Evolutionary conservation across 202 grass and related monocot genomes (phyloP).

Genomic region (Elaeis oleifera): DNA sequence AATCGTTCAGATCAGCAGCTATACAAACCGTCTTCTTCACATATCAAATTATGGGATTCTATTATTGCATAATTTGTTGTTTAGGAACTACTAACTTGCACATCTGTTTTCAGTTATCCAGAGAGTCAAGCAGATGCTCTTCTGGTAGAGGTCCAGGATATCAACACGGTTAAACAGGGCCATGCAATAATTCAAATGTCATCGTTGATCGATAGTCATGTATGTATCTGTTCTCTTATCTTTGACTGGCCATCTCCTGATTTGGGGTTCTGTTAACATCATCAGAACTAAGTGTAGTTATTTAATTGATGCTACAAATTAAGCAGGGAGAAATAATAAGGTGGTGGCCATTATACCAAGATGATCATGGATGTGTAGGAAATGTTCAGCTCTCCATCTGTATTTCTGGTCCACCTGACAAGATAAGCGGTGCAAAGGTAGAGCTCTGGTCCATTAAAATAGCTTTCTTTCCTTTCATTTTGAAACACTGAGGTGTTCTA

Average conservation of each 20-base stretch:
- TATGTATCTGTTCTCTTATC: constrained; percentile 36
- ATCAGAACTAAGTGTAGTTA: too few species aligned
- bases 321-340: constrained; percentile 59
- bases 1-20: too few species aligned
- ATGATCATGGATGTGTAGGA: constrained; percentile 72
- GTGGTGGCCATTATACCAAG: constrained; percentile 74
- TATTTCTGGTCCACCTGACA: constrained; percentile 48
- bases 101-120: constrained; percentile 51
- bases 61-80: neutral
- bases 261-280: too few species aligned
- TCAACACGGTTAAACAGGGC: constrained; percentile 57
- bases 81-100: constrained; percentile 18
- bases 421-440: constrained; percentile 59
- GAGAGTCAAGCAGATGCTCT: constrained; percentile 63
- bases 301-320: neutral
- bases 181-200: constrained; percentile 63
- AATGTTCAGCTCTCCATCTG: constrained; percentile 87
- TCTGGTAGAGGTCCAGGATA: constrained; percentile 69
- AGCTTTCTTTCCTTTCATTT: constrained; percentile 11
- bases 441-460: neutral
- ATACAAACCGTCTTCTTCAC: too few species aligned
- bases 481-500: too few species aligned
- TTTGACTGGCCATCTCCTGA: neutral
- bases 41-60: too few species aligned
- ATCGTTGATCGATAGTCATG: constrained; percentile 52